Evolutionary conservation across 345 rosid genomes (phyloP), one percentile per base, ranked within the genome.

Genomic region (Kernera saxatilis): DNA sequence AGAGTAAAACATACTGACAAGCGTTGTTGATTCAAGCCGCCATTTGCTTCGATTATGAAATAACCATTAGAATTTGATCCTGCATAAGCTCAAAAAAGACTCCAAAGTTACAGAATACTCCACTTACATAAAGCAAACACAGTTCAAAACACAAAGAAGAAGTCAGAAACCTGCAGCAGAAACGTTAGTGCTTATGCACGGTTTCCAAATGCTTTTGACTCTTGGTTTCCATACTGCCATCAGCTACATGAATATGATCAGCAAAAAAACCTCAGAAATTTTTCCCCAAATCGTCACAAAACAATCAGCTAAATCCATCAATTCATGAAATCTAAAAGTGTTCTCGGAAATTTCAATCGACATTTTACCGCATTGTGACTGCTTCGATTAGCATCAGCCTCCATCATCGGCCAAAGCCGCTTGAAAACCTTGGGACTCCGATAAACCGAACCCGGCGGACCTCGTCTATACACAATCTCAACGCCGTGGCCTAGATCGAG

Each of bases 21-120:
- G 68, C 99, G 97, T 77, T 91, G 99, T 79, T 93, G 99, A 79
- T 91, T 93, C 82, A 93, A 79, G 37, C 99, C 99, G 8, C 97
- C 97, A 78, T 91, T 91, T 2, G 99, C 99, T 83, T 94, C 99
- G 46, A 94, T 82, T 39, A 94, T 89, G n/a, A 94, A 90, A 73
- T 73, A 94, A 69, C 97, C 97, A 80, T 89, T 94, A 12, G 97
- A 83, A 75, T 73, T 70, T 2, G 90, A 86, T 72, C 84, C 90
- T 74, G 76, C 36, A 49, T 69, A 76, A 60, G 78, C 83, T 68
- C 60, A 46, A 79, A 74, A n/a, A n/a, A 49, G 6, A 51, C 2
- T 26, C 32, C 14, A 39, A 2, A 33, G 35, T 64, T 15, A 62
- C 37, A 2, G 43, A 11, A 4, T 13, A 58, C 64, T 36, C 64